A percentile compares a stretch with the other conserved stretches of the same genome.
These are phyloP conservation scores for Dorcoceras hygrometricum DNA, from an alignment of 257 asterid genomes.

Conservation along the genomic window DNA sequence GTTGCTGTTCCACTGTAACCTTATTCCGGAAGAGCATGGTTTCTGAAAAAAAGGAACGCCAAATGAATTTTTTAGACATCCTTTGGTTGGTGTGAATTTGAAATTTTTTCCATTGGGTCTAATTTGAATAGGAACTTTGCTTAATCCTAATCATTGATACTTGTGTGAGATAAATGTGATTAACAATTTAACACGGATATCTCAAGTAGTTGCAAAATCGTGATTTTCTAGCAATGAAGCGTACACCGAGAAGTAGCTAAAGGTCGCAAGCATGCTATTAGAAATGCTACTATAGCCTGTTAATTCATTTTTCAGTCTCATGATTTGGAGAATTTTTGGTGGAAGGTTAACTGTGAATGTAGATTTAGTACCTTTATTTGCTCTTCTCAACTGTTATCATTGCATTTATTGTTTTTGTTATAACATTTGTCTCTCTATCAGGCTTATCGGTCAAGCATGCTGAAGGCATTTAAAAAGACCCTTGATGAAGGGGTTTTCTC, in stretches of 20 bases:
- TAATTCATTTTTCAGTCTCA: background rate
- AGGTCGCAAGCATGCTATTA: background rate
- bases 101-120: background rate
- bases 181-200: background rate
- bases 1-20: background rate
- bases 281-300: background rate
- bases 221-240: background rate
- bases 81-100: slow-evolving; percentile 1
- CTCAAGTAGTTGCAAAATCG: background rate
- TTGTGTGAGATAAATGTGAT: slow-evolving; percentile 3
- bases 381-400: background rate
- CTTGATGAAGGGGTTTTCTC: slow-evolving; percentile 94
- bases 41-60: background rate
- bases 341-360: background rate
- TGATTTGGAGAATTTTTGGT: background rate
- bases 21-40: background rate
- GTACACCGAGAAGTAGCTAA: background rate
- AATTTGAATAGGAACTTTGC: slow-evolving; percentile 3
- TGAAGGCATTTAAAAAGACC: slow-evolving; percentile 97
- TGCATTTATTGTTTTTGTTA: slow-evolving; percentile 9
- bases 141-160: background rate
- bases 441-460: slow-evolving; percentile 99
- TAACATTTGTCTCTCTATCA: slow-evolving; percentile 37
- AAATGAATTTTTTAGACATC: background rate
- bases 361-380: slow-evolving; percentile 2